Conservation (phyloP, 2,329 filamentous ascomycete genomes). For the Trichocomaceae sp. region DNA sequence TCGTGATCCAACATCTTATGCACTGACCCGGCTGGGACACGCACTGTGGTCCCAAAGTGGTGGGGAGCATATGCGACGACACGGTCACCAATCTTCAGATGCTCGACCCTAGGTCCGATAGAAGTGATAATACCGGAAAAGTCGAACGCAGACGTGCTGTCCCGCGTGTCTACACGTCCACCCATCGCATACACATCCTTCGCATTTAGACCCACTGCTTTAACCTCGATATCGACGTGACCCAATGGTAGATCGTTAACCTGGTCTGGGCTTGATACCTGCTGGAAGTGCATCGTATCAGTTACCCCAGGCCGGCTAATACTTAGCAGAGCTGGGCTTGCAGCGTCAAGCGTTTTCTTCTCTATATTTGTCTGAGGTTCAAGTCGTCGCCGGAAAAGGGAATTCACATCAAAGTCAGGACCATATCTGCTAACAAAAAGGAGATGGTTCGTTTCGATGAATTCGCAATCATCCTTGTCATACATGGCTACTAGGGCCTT, state of each 20-base stretch:
- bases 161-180: not conserved
- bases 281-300: too few species aligned
- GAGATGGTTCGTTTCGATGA: too few species aligned
- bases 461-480: too few species aligned
- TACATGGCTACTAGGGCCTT: too few species aligned
- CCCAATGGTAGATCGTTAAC: conserved; percentile 13
- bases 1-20: not conserved
- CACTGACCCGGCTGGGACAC: conserved; percentile 16
- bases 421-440: too few species aligned
- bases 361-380: too few species aligned
- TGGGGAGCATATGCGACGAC: conserved; percentile 13
- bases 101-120: not conserved
- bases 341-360: too few species aligned
- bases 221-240: conserved; percentile 6
- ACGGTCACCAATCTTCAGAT: conserved; percentile 11
- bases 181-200: not conserved
- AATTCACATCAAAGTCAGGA: too few species aligned
- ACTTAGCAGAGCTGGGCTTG: too few species aligned
- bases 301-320: too few species aligned
- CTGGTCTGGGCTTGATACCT: too few species aligned
- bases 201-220: not conserved
- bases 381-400: too few species aligned
- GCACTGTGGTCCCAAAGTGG: conserved; percentile 18
- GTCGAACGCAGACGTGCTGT: not conserved
- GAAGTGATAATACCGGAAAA: not conserved